Evolutionary conservation across 768 basidiomycete species (phyloP).

Genomic region (Pulveroboletus sp.): DNA sequence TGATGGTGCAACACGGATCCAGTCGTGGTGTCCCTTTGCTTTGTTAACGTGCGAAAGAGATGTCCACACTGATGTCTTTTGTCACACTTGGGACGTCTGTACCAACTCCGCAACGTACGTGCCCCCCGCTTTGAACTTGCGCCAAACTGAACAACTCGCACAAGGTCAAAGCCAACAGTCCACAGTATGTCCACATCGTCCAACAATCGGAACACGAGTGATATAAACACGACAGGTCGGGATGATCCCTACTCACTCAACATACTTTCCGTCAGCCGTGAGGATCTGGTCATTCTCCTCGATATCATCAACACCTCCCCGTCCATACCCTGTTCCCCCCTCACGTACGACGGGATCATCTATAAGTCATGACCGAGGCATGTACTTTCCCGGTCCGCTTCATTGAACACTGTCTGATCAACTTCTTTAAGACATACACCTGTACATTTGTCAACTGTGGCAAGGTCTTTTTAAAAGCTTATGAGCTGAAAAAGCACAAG

Average conservation of each 20-base stretch:
- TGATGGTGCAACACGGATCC: no score
- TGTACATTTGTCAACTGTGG: conserved; percentile 3
- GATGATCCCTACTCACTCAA: neutral
- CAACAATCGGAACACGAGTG: conserved; percentile 4
- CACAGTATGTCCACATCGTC: conserved; percentile 1
- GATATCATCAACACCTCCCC: neutral
- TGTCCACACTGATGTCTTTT: neutral
- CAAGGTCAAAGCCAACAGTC: neutral
- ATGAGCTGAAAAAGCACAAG: conserved; percentile 11
- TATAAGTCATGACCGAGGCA: conserved; percentile 9
- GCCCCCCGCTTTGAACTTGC: conserved; percentile 6
- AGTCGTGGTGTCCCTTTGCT: neutral
- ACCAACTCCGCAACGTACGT: neutral
- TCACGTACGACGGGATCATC: neutral
- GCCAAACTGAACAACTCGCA: neutral
- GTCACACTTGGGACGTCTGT: neutral
- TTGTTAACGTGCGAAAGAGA: neutral
- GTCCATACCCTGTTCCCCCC: neutral
- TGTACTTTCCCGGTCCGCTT: neutral
- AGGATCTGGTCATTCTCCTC: conserved; percentile 14
- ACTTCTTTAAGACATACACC: neutral
- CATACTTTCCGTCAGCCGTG: neutral
- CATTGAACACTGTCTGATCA: neutral
- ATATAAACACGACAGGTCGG: conserved; percentile 8
- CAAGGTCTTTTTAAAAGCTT: conserved; percentile 1